phyloP scores from a whole-genome alignment of 345 rosid genomes.

The Eucalyptus sideroxylon region DNA sequence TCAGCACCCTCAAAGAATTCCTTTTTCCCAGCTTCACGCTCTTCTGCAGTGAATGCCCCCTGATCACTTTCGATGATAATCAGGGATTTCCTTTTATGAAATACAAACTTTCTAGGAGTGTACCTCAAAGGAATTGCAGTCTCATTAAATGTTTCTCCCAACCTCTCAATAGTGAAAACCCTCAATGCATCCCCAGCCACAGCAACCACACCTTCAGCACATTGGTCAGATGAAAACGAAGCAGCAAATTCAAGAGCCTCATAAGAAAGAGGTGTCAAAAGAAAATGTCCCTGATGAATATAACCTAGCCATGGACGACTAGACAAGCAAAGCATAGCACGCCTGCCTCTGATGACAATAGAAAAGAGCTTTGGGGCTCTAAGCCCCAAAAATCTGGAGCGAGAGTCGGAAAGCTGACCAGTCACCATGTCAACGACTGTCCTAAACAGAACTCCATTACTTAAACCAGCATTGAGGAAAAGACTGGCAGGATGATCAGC shows the following conservation, averaged over 20 bases:
- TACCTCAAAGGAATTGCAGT: slow-evolving; percentile 86
- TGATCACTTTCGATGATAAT: slow-evolving; percentile 94
- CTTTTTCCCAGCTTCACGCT: slow-evolving; percentile 90
- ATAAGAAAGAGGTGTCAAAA: slow-evolving; percentile 86
- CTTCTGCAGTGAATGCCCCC: slow-evolving; percentile 91
- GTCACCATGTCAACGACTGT: slow-evolving; percentile 98
- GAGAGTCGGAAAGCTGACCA: slow-evolving; percentile 97
- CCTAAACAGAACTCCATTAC: slow-evolving; percentile 87
- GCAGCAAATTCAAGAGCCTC: slow-evolving; percentile 96
- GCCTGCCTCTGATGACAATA: slow-evolving; percentile 68
- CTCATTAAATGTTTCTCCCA: slow-evolving; percentile 95
- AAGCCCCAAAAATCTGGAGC: slow-evolving; percentile 88
- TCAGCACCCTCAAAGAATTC: slow-evolving; percentile 83
- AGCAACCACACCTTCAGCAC: slow-evolving; percentile 96
- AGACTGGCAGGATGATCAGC: slow-evolving; percentile 99
- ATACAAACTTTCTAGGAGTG: slow-evolving; percentile 90
- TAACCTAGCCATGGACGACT: slow-evolving; percentile 99
- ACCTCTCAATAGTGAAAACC: slow-evolving; percentile 85
- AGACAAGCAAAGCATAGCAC: slow-evolving; percentile 93
- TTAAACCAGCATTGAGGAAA: slow-evolving; percentile 93
- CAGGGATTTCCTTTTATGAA: slow-evolving; percentile 68
- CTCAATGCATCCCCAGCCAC: slow-evolving; percentile 96
- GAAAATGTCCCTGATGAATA: slow-evolving; percentile 94
- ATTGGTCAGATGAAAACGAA: slow-evolving; percentile 95
- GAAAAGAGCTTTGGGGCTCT: slow-evolving; percentile 91